Evolutionary conservation across 2,329 filamentous ascomycete species (phyloP), one percentile per base, ranked within the genome.

Genomic region (Chrysoporthe puriensis): DNA sequence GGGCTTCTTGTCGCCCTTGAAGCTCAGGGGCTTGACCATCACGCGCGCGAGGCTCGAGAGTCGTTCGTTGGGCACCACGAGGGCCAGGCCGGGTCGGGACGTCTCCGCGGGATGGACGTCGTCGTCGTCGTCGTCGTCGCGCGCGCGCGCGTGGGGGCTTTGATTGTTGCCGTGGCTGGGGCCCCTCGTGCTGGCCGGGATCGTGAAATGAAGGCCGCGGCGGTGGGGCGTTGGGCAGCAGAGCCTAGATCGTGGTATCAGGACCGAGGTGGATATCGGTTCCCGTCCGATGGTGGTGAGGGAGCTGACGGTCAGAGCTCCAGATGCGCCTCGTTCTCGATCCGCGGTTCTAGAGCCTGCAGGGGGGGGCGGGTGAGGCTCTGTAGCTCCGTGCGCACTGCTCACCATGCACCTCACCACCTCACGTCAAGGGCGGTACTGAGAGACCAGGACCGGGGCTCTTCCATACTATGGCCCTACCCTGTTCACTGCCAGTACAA

Each of bases 1-100:
- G 97, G 88, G 82, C 82, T 96, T 96, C 80, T 96, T 97, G 82
- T 99, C 96, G 84, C 96, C 96, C 82, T 99, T 99, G 85, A 99
- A 99, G 61, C 89, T 85, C 68, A 99, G 87, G 60, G 95, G 90
- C 78, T 97, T 97, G 73, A 97, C 90, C 92, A 96, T 96, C 70
- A 71, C 80, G 73, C 57, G 61, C 26, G 34, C 36, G 58, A 26
- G 26, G 26, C 26, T 26, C 26, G 26, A 26, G 36, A 21, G 34
- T 60, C 11, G 57, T 26, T 26, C 21, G 57, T 60, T 60, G 57
- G 57, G 57, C 36, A 44, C n/a, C 57, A 42, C 52, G 62, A 46
- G 59, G 36, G 13, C 43, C 18, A 13, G 42, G 13, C n/a, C 14
- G 14, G 4, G 21, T 13, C 21, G n/a, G 26, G 42, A n/a, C 36